Evolutionary conservation across 345 rosid genomes (phyloP).

Genomic region (Eucalyptus grandis): DNA sequence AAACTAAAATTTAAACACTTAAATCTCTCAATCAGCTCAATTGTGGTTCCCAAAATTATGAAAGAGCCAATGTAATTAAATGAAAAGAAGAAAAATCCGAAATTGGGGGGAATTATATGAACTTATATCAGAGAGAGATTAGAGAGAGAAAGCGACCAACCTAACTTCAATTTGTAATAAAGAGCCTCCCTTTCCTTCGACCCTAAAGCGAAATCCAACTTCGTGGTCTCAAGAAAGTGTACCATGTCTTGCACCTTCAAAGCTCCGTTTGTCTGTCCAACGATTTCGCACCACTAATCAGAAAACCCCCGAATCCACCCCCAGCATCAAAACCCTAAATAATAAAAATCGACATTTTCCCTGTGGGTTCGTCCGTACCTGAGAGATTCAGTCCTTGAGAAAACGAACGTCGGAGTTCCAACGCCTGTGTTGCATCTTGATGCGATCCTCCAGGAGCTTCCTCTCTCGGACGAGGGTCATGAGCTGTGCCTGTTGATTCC

Average conservation of each 20-base stretch:
- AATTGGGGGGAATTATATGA: neutral
- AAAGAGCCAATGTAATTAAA: neutral
- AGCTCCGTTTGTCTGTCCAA: constrained; percentile 22
- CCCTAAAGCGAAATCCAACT: constrained; percentile 45
- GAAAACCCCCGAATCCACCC: neutral
- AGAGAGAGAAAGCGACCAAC: constrained; percentile 16
- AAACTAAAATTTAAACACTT: neutral
- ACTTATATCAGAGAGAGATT: neutral
- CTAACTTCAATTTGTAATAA: constrained; percentile 38
- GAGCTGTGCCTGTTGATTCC: constrained; percentile 54
- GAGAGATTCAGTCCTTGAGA: constrained; percentile 38
- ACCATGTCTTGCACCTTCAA: constrained; percentile 32
- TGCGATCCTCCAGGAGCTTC: constrained; percentile 38
- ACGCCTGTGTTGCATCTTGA: constrained; percentile 25
- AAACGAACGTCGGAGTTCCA: constrained; percentile 37
- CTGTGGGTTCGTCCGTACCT: constrained; percentile 10
- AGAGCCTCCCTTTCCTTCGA: constrained; percentile 42
- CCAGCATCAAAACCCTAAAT: neutral
- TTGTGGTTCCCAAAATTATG: neutral
- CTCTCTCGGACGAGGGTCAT: constrained; percentile 41
- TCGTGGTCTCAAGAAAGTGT: constrained; percentile 23
- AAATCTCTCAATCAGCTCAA: neutral
- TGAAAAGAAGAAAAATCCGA: neutral
- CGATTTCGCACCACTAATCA: neutral
- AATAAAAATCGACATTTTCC: neutral